Conservation (phyloP, 2,329 filamentous ascomycete genomes). For the Piedraia hortae region DNA sequence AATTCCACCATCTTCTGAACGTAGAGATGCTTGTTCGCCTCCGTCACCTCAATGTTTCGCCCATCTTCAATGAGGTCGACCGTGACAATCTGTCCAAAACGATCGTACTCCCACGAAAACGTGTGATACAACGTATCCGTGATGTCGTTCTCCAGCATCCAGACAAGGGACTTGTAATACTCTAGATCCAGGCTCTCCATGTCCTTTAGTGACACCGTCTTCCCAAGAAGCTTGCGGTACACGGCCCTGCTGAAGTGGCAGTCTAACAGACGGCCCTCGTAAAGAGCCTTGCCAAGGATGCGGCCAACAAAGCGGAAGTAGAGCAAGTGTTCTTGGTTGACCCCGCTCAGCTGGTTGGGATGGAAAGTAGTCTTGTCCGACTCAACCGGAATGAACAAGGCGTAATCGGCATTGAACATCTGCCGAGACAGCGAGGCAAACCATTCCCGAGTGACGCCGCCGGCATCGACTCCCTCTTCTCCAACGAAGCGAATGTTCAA, state of each 20-base stretch:
- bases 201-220: conserved; percentile 88
- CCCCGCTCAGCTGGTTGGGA: conserved; percentile 72
- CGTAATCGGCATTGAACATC: conserved; percentile 98
- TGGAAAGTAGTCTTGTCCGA: conserved; percentile 97
- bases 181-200: conserved; percentile 97
- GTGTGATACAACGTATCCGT: conserved; percentile 93
- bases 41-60: conserved; percentile 74
- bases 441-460: conserved; percentile 94
- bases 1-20: conserved; percentile 86
- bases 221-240: conserved; percentile 90
- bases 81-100: conserved; percentile 68
- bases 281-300: conserved; percentile 92
- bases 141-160: conserved; percentile 98
- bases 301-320: conserved; percentile 99
- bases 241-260: conserved; percentile 98
- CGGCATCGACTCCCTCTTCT: conserved; percentile 92
- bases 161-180: conserved; percentile 94
- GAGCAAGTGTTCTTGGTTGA: conserved; percentile 85
- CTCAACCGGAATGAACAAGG: conserved; percentile 83
- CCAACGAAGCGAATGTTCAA: conserved; percentile 92
- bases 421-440: conserved; percentile 91
- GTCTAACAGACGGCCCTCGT: conserved; percentile 82
- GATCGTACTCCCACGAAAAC: conserved; percentile 80
- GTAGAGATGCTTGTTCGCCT: conserved; percentile 97
- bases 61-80: conserved; percentile 73